A percentile compares a stretch with the other conserved stretches of the same genome.
These are phyloP conservation scores for Mrakia gelida DNA, from an alignment of 768 basidiomycete species.

Conservation along the genomic window DNA sequence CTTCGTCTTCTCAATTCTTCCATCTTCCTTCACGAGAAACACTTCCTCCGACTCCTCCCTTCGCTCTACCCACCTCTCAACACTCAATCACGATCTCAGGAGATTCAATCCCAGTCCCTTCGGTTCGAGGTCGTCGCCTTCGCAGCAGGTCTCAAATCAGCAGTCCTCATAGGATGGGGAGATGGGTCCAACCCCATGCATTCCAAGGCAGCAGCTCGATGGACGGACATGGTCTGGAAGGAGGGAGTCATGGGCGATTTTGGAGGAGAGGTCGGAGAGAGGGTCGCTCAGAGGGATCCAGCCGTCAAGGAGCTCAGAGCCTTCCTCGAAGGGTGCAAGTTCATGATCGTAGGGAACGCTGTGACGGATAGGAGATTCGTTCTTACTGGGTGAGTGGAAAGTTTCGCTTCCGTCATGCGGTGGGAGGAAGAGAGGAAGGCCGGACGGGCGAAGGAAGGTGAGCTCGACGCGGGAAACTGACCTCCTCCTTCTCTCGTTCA, in stretches of 20 bases:
- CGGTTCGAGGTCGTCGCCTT: slow-evolving; percentile 20
- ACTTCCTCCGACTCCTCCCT: slow-evolving; percentile 14
- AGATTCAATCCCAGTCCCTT: background rate
- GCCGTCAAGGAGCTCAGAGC: background rate
- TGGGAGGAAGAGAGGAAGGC: too few species aligned
- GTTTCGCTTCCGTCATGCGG: background rate
- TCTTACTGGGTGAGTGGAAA: background rate
- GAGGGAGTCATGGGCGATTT: slow-evolving; percentile 10
- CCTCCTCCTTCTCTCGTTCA: background rate
- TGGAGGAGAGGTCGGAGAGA: background rate
- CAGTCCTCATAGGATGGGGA: slow-evolving; percentile 21
- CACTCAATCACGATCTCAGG: background rate
- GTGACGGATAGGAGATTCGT: slow-evolving; percentile 5
- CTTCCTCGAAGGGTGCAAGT: slow-evolving; percentile 2
- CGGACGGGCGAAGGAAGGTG: too few species aligned
- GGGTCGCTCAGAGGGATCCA: background rate
- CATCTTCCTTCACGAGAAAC: slow-evolving; percentile 13
- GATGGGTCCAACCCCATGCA: background rate
- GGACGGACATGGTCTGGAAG: slow-evolving; percentile 1
- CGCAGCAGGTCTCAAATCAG: slow-evolving; percentile 4
- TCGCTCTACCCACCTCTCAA: background rate
- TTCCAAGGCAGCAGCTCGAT: background rate
- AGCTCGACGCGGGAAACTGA: too few species aligned
- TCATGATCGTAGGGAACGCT: background rate
- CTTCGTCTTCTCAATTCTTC: slow-evolving; percentile 11